Evolutionary conservation across 176 grass and related monocot genomes (phyloP).

Genomic region (Carex scoparia): DNA sequence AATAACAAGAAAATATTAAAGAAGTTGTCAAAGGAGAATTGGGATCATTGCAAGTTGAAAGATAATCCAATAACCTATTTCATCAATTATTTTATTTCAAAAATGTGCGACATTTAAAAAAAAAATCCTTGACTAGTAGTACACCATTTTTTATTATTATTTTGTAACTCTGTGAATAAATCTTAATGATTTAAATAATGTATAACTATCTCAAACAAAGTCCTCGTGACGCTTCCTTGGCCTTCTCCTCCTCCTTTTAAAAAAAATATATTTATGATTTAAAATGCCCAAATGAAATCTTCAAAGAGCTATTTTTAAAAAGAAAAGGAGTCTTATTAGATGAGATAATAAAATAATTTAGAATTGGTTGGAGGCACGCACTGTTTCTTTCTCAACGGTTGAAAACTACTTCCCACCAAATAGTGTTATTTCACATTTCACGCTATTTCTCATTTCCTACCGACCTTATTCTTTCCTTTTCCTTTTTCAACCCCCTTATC

Average conservation of each 20-base stretch:
- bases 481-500: not conserved
- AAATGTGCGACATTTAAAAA: not conserved
- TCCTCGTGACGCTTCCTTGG: not conserved
- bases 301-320: not conserved
- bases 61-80: not conserved
- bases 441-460: constrained; percentile 40
- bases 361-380: not conserved
- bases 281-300: not conserved
- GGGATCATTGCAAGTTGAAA: not conserved
- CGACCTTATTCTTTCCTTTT: constrained; percentile 19
- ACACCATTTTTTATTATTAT: not conserved
- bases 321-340: not conserved
- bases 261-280: not conserved
- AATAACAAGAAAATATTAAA: not conserved
- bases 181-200: not conserved
- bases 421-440: constrained; percentile 28
- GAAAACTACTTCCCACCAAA: constrained; percentile 29
- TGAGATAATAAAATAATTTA: not conserved
- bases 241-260: not conserved
- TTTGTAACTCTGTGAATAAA: not conserved
- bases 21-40: not conserved
- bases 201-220: not conserved
- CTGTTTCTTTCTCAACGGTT: constrained; percentile 24
- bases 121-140: not conserved
- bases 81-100: not conserved